phyloP scores from a whole-genome alignment of 176 grass and related monocot genomes.

The Olyra latifolia region DNA sequence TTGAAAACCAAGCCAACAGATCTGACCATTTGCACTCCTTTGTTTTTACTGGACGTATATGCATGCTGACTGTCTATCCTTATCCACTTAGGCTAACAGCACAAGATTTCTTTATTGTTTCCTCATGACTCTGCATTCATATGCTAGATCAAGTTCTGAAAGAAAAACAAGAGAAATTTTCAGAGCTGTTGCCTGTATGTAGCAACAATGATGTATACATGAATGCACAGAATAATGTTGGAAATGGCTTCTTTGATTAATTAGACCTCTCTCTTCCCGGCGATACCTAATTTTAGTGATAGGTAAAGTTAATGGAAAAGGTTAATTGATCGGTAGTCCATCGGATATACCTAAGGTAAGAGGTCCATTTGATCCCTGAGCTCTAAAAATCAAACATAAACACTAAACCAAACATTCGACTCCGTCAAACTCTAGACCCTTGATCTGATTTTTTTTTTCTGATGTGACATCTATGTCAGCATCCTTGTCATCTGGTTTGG shows the following conservation, averaged over 20 bases:
- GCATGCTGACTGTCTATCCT: conserved; percentile 43
- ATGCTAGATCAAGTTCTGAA: neutral
- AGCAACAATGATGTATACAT: neutral
- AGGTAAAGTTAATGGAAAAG: too few species aligned
- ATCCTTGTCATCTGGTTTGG: too few species aligned
- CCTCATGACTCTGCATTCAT: neutral
- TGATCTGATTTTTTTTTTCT: too few species aligned
- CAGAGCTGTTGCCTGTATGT: neutral
- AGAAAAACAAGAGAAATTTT: neutral
- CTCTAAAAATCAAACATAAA: too few species aligned
- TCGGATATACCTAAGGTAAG: too few species aligned
- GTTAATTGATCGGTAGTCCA: too few species aligned
- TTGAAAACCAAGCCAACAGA: conserved; percentile 2
- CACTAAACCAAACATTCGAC: too few species aligned
- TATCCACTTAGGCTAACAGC: conserved; percentile 18
- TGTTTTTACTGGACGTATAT: neutral
- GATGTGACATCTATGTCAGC: too few species aligned
- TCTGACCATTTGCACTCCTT: conserved; percentile 26
- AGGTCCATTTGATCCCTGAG: too few species aligned
- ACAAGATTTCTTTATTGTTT: neutral
- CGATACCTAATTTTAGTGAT: too few species aligned
- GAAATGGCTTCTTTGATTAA: neutral
- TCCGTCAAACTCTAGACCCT: too few species aligned
- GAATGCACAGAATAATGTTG: neutral
- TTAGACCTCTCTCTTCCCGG: neutral